Base-by-base conservation (phyloP, 805 yeast species). In the Saturnispora diversa region DNA sequence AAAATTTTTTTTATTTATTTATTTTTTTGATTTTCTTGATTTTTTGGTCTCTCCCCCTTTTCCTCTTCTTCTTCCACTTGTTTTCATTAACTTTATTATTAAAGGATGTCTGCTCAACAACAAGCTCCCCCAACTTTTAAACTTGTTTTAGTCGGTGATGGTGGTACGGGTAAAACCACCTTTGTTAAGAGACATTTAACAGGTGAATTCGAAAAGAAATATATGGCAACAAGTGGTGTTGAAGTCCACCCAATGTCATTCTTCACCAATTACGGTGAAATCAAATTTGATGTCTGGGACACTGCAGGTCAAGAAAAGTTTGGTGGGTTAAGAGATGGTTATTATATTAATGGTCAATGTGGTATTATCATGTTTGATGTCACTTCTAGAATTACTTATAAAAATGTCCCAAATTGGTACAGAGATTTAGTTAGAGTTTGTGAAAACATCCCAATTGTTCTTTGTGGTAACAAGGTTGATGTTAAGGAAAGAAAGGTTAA, bases 161-260 rank as follows among this genome's bases (percentile, higher is more conserved):
- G 99, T 77, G 99, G 99, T 80, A 92, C 98, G 69, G 99, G 99
- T 74, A 92, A 92, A 81, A 92, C 99, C 75, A 92, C 99, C 45
- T 92, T 92, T 59, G 99, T 92, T 67, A 92, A 94, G 77, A 88
- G 99, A 77, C 99, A 92, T 71, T 80, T 88, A 69, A 90, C 98
- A 51, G 95, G 98, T 73, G 99, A 92, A 69, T 92, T 92, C 65
- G 98, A 92, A 72, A 92, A 92, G 75, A 88, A 88, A 70, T 92
- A 92, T 75, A 86, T 84, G 68, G 99, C 98, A 63, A 92, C 98
- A 45, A 84, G 90, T 62, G 98, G 98, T 76, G 99, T 92, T 51
- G 99, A 92, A 69, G 99, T 92, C 52, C 97, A 92, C 67, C 98
- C 98, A 54, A 79, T 92, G 68, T 86, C 92, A 35, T 92, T 92